Percentiles rank a stretch among this genome's conserved stretches.
Conservation (phyloP, 768 basidiomycete genomes). For the Macrolepiota albuminosa region DNA sequence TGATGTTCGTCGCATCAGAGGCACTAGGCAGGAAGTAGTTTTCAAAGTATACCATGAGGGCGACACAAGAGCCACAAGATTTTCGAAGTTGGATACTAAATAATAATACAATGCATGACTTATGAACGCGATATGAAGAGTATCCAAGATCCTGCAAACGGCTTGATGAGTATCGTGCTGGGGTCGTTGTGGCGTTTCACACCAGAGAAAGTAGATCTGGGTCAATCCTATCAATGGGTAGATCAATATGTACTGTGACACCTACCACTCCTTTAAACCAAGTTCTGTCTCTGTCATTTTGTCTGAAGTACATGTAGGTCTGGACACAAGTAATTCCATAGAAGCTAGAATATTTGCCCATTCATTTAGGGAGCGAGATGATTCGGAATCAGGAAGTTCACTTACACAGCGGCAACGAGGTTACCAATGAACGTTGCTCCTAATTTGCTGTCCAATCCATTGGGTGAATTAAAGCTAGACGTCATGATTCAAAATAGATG, state of each 20-base stretch:
- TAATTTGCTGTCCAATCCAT: background rate
- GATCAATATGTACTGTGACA: background rate
- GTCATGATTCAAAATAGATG: background rate
- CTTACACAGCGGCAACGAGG: background rate
- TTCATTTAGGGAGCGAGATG: background rate
- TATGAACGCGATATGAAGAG: slow-evolving; percentile 11
- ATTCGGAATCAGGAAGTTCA: background rate
- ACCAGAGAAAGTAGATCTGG: slow-evolving; percentile 14
- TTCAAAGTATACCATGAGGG: slow-evolving; percentile 2
- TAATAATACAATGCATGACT: slow-evolving; percentile 14
- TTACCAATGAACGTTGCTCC: slow-evolving; percentile 1
- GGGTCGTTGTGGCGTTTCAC: background rate
- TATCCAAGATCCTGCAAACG: slow-evolving; percentile 12
- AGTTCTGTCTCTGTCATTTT: background rate
- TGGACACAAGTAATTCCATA: slow-evolving; percentile 17
- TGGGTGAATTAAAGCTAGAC: background rate
- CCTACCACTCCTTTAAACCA: slow-evolving; percentile 11
- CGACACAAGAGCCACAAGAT: background rate
- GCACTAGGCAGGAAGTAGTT: background rate
- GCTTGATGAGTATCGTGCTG: background rate
- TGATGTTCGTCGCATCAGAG: background rate
- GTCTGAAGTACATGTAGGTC: slow-evolving; percentile 11
- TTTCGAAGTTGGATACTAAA: slow-evolving; percentile 12
- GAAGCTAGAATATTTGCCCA: slow-evolving; percentile 21
- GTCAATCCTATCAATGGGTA: background rate